Conservation (phyloP, 2,329 filamentous ascomycete species). For the Chaetomiaceae sp. region DNA sequence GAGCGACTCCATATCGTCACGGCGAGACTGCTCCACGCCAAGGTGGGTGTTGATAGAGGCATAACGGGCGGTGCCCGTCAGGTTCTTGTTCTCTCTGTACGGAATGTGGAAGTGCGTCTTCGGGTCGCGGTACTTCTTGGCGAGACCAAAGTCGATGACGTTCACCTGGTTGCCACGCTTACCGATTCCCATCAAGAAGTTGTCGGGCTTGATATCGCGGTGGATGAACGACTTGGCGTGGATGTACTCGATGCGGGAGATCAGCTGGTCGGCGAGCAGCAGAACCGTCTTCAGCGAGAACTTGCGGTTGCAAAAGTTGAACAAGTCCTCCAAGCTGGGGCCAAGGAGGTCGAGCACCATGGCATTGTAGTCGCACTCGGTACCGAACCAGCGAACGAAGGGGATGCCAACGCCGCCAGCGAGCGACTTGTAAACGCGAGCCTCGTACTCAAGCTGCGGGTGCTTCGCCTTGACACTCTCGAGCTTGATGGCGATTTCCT, state of each 20-base stretch:
- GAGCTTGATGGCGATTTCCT: conserved; percentile 99
- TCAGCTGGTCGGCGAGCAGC: conserved; percentile 92
- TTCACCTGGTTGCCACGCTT: conserved; percentile 99
- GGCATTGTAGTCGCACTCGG: conserved; percentile 99
- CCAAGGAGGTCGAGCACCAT: conserved; percentile 98
- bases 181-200: conserved; percentile 98
- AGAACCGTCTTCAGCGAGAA: conserved; percentile 98
- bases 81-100: conserved; percentile 99
- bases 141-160: conserved; percentile 96
- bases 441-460: conserved; percentile 97
- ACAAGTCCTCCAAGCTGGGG: conserved; percentile 91
- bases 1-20: conserved; percentile 98
- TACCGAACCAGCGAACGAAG: conserved; percentile 99
- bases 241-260: conserved; percentile 99
- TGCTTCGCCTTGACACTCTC: conserved; percentile 99
- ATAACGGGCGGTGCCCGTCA: conserved; percentile 97
- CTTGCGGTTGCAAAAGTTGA: conserved; percentile 99
- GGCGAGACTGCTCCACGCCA: conserved; percentile 95
- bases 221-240: conserved; percentile 99
- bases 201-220: conserved; percentile 99
- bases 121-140: conserved; percentile 99
- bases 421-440: conserved; percentile 83
- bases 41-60: conserved; percentile 98
- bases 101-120: conserved; percentile 99
- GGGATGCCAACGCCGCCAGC: conserved; percentile 96